Percentiles rank a stretch among this genome's conserved stretches.
These are phyloP conservation scores for Fusarium chlamydosporum DNA, from an alignment of 2,329 filamentous ascomycete species.

Conservation along the genomic window DNA sequence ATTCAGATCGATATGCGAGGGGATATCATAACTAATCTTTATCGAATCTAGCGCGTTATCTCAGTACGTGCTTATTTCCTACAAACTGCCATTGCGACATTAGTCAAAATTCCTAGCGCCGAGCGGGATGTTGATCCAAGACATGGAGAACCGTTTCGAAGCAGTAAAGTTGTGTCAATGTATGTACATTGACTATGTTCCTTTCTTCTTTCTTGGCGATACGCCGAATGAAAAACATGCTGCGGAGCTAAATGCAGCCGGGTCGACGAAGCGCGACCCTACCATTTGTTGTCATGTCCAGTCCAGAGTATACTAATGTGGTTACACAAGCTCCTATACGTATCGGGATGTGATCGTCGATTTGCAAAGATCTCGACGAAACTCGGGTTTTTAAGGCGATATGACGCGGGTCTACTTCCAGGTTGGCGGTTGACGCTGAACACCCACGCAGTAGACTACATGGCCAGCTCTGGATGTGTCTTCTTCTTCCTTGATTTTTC, in stretches of 20 bases:
- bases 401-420: constrained; percentile 8
- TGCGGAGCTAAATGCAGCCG: constrained; percentile 21
- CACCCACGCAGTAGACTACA: not conserved
- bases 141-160: constrained; percentile 12
- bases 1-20: constrained; percentile 24
- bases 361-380: constrained; percentile 23
- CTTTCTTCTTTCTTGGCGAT: not conserved
- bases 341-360: constrained; percentile 35
- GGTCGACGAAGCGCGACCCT: constrained; percentile 6
- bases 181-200: constrained; percentile 1
- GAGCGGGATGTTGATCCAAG: constrained; percentile 12
- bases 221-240: constrained; percentile 27
- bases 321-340: constrained; percentile 40
- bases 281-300: constrained; percentile 1
- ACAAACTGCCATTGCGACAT: constrained; percentile 19
- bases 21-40: constrained; percentile 18
- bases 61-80: constrained; percentile 26
- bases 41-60: constrained; percentile 24
- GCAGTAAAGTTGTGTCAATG: constrained; percentile 18
- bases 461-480: not conserved
- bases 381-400: constrained; percentile 7
- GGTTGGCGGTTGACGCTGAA: not conserved
- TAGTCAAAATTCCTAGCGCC: constrained; percentile 17
- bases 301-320: not conserved
- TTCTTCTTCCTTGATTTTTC: not conserved